A percentile compares a stretch with the other conserved stretches of the same genome.
phyloP scores from a whole-genome alignment of 306 rosid species.

The Pyrus betulifolia region DNA sequence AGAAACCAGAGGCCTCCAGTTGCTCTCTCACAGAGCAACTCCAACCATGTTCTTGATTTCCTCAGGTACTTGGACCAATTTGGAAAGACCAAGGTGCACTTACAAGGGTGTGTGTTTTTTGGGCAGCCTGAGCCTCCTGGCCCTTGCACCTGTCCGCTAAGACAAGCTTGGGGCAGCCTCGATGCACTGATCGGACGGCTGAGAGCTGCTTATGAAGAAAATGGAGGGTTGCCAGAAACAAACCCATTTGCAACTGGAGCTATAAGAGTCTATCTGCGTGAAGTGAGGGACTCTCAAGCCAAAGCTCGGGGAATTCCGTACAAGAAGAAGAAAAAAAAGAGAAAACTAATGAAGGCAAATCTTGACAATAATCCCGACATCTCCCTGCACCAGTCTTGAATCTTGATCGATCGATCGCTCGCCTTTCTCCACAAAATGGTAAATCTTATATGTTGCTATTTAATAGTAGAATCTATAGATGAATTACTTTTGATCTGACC shows the following conservation, averaged over 20 bases:
- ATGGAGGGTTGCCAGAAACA: slow-evolving; percentile 45
- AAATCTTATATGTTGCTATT: not conserved
- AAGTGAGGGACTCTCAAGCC: slow-evolving; percentile 48
- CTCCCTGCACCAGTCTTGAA: slow-evolving; percentile 10
- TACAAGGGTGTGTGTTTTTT: slow-evolving; percentile 44
- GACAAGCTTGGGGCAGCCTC: slow-evolving; percentile 69
- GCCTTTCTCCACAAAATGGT: slow-evolving; percentile 1
- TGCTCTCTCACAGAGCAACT: slow-evolving; percentile 42
- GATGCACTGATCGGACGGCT: slow-evolving; percentile 59
- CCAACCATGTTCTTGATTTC: slow-evolving; percentile 43
- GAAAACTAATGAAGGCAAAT: slow-evolving; percentile 16
- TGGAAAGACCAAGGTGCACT: slow-evolving; percentile 58
- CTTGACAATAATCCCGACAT: slow-evolving; percentile 10
- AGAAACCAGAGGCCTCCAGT: slow-evolving; percentile 53
- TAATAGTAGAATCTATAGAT: not conserved
- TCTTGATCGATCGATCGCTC: not conserved
- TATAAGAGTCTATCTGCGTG: slow-evolving; percentile 40
- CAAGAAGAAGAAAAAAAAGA: slow-evolving; percentile 59
- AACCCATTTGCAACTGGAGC: slow-evolving; percentile 48
- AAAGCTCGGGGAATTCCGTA: slow-evolving; percentile 57
- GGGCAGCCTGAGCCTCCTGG: slow-evolving; percentile 53
- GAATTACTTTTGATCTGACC: not conserved
- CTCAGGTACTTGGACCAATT: slow-evolving; percentile 48
- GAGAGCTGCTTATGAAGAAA: slow-evolving; percentile 55
- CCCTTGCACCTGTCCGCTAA: slow-evolving; percentile 50